phyloP scores from a whole-genome alignment of 768 basidiomycete genomes.

The Artomyces pyxidatus region DNA sequence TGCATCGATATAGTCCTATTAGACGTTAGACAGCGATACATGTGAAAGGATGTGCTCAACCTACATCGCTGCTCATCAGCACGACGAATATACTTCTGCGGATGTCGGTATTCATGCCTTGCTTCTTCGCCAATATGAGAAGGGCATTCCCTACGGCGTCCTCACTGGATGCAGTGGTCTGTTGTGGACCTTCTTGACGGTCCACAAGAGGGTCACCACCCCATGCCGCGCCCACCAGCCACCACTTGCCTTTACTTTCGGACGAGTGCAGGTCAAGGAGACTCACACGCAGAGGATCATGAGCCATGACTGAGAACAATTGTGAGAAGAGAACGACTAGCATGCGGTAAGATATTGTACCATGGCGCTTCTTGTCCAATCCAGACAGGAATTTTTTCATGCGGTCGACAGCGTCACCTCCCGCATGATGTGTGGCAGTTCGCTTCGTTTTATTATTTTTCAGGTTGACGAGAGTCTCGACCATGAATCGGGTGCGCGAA shows the following conservation, averaged over 20 bases:
- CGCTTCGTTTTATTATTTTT: conserved; percentile 85
- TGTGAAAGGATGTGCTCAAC: too few relatives aligned
- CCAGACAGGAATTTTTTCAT: conserved; percentile 84
- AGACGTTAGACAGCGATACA: too few relatives aligned
- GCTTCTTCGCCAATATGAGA: conserved; percentile 77
- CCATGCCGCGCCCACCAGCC: conserved; percentile 97
- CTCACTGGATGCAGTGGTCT: conserved; percentile 19
- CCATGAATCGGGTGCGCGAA: conserved; percentile 90
- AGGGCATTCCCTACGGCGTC: conserved; percentile 35
- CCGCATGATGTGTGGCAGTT: conserved; percentile 55
- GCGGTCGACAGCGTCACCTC: conserved; percentile 66
- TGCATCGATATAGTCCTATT: conserved; percentile 98
- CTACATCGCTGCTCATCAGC: conserved; percentile 90
- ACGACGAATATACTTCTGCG: conserved; percentile 87
- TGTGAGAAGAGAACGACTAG: neutral
- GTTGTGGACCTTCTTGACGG: conserved; percentile 34
- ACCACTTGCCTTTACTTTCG: conserved; percentile 92
- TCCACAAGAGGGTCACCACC: conserved; percentile 85
- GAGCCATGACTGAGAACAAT: conserved; percentile 47
- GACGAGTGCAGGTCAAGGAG: conserved; percentile 80
- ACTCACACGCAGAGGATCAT: conserved; percentile 82
- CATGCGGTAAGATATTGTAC: conserved; percentile 29
- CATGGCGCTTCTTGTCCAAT: conserved; percentile 68
- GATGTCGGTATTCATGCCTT: conserved; percentile 99
- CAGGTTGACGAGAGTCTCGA: conserved; percentile 86